A percentile compares a stretch with the other conserved stretches of the same genome.
Conservation (phyloP, 2,329 filamentous ascomycete genomes). For the Nigrospora sphaerica region DNA sequence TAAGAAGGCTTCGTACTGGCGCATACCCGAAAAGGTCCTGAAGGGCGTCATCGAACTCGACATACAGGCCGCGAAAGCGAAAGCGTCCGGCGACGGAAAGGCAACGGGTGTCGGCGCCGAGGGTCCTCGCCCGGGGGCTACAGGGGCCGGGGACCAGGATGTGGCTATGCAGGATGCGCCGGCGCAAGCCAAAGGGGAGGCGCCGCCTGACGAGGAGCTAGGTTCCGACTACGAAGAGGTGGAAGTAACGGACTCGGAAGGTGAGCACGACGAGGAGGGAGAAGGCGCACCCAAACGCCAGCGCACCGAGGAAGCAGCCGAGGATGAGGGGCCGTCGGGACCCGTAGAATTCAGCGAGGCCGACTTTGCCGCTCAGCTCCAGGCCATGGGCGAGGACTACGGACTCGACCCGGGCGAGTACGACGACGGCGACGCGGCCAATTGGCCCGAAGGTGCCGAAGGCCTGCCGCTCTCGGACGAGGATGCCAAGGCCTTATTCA, state of each 20-base stretch:
- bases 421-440: conserved; percentile 50
- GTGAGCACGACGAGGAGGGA: conserved; percentile 42
- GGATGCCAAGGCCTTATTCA: conserved; percentile 73
- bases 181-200: conserved; percentile 27
- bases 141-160: conserved; percentile 9
- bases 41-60: conserved; percentile 69
- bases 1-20: conserved; percentile 90
- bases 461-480: conserved; percentile 65
- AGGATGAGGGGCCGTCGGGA: conserved; percentile 24
- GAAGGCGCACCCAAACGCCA: conserved; percentile 41
- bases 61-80: conserved; percentile 59
- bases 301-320: conserved; percentile 31
- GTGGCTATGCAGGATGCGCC: conserved; percentile 28
- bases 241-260: conserved; percentile 54
- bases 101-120: not conserved
- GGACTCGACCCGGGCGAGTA: conserved; percentile 72
- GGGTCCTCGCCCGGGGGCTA: conserved; percentile 8
- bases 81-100: conserved; percentile 27
- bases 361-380: conserved; percentile 87
- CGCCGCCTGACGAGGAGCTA: conserved; percentile 33
- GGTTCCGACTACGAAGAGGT: conserved; percentile 74
- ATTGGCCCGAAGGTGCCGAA: conserved; percentile 34
- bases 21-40: conserved; percentile 82
- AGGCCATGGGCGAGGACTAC: conserved; percentile 82
- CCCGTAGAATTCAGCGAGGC: conserved; percentile 84